These are phyloP conservation scores for Trichophyton mentagrophytes DNA, from an alignment of 2,329 filamentous ascomycete species.

Conservation along the genomic window DNA sequence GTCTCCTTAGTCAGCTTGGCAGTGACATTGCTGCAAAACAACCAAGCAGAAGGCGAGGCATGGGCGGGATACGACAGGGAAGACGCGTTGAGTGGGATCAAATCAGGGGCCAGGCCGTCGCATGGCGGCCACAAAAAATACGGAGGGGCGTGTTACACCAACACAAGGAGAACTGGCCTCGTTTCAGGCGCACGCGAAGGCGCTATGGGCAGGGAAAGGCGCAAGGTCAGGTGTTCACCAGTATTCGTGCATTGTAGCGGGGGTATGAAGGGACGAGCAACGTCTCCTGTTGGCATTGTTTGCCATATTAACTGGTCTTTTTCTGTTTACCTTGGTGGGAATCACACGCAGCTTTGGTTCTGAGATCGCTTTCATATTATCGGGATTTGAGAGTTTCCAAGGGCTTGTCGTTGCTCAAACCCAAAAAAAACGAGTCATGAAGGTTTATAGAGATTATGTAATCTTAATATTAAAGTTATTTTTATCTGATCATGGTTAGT, in stretches of 20 bases:
- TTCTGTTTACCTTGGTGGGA: not conserved
- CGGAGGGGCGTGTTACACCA: not conserved
- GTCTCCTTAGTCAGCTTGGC: not conserved
- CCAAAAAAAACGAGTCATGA: not conserved
- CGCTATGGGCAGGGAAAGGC: not conserved
- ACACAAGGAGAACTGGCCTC: not conserved
- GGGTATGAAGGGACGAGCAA: not conserved
- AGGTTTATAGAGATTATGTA: not conserved
- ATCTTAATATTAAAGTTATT: not conserved
- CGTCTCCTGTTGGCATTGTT: not conserved
- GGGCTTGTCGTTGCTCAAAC: too few relatives aligned
- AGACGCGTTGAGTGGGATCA: not conserved
- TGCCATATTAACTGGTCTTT: not conserved
- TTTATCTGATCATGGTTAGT: too few relatives aligned
- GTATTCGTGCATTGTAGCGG: not conserved
- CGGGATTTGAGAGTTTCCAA: too few relatives aligned
- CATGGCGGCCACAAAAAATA: not conserved
- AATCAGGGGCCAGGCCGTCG: not conserved
- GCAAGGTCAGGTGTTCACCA: not conserved
- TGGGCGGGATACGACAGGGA: not conserved
- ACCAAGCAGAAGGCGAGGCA: not conserved
- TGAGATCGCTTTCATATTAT: too few relatives aligned
- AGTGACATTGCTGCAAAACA: not conserved
- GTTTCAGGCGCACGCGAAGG: not conserved
- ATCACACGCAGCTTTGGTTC: too few relatives aligned